These are phyloP conservation scores for Paecilomyces dactylethromorphus DNA, from an alignment of 2,329 filamentous ascomycete species.

Conservation along the genomic window DNA sequence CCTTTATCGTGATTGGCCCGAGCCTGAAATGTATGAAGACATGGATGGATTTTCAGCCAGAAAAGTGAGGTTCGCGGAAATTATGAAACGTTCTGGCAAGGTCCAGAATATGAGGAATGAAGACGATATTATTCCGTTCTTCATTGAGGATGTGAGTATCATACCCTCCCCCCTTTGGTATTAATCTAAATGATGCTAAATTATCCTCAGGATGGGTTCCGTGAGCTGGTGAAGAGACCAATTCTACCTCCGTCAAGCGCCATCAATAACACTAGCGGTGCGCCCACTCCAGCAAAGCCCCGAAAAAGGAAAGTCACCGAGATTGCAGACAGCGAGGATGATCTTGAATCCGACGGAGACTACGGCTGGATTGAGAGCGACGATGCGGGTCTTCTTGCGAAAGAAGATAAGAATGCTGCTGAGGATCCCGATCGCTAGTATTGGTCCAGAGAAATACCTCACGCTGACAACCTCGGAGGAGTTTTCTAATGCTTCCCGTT, in stretches of 20 bases:
- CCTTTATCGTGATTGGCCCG: constrained; percentile 70
- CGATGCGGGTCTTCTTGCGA: not conserved
- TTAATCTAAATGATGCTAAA: not conserved
- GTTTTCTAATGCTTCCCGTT: too few relatives aligned
- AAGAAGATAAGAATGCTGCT: not conserved
- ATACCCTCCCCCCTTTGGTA: not conserved
- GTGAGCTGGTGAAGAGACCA: constrained; percentile 6
- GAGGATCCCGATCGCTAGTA: not conserved
- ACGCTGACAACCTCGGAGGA: too few relatives aligned
- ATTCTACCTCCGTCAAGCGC: constrained; percentile 1
- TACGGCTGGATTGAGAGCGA: constrained; percentile 19
- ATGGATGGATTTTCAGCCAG: constrained; percentile 21
- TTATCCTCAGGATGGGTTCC: constrained; percentile 8
- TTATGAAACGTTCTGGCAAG: constrained; percentile 60
- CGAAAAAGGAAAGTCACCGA: constrained; percentile 40
- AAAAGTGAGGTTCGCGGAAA: constrained; percentile 53
- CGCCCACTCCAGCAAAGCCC: constrained; percentile 6
- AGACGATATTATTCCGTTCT: constrained; percentile 32
- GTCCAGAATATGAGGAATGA: constrained; percentile 17
- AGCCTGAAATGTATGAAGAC: constrained; percentile 34
- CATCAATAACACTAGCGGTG: constrained; percentile 6
- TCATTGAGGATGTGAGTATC: constrained; percentile 28
- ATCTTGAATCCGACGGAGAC: constrained; percentile 23
- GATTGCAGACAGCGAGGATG: constrained; percentile 40
- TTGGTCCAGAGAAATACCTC: not conserved